Conservation (phyloP, 1,284 basidiomycete genomes). For the Paramarasmius palmivorus region DNA sequence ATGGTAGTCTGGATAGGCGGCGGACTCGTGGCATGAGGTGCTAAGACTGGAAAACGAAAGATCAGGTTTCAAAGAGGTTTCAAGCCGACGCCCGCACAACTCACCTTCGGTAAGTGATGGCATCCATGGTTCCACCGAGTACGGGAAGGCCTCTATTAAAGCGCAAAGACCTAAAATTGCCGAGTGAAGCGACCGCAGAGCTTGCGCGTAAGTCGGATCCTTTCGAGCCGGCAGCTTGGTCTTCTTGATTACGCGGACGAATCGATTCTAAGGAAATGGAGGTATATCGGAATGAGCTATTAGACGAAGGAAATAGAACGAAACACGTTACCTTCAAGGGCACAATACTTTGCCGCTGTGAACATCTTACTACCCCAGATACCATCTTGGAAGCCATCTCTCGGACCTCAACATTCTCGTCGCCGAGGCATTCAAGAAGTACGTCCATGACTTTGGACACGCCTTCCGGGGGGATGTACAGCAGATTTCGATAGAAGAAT, state of each 20-base stretch:
- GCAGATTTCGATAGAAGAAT: slow-evolving; percentile 86
- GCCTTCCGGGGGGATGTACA: slow-evolving; percentile 68
- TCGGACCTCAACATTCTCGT: slow-evolving; percentile 93
- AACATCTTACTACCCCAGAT: slow-evolving; percentile 89
- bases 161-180: slow-evolving; percentile 91
- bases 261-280: slow-evolving; percentile 64
- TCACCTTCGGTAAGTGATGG: slow-evolving; percentile 73
- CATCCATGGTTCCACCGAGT: slow-evolving; percentile 78
- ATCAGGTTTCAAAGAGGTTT: slow-evolving; percentile 29
- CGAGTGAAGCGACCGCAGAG: slow-evolving; percentile 80
- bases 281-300: slow-evolving; percentile 2
- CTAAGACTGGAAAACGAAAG: slow-evolving; percentile 54
- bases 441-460: slow-evolving; percentile 78
- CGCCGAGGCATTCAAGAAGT: slow-evolving; percentile 80
- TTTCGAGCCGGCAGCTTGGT: slow-evolving; percentile 72
- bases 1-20: slow-evolving; percentile 92
- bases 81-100: slow-evolving; percentile 19
- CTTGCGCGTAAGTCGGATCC: slow-evolving; percentile 73
- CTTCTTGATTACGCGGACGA: slow-evolving; percentile 63
- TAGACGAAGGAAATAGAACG: background rate
- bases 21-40: slow-evolving; percentile 85
- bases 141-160: slow-evolving; percentile 79
- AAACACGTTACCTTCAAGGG: slow-evolving; percentile 68
- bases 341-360: slow-evolving; percentile 86
- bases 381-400: slow-evolving; percentile 92